Evolutionary conservation across 75 land plant species (phyloP).

Genomic region (Isoetes taiwanensis): DNA sequence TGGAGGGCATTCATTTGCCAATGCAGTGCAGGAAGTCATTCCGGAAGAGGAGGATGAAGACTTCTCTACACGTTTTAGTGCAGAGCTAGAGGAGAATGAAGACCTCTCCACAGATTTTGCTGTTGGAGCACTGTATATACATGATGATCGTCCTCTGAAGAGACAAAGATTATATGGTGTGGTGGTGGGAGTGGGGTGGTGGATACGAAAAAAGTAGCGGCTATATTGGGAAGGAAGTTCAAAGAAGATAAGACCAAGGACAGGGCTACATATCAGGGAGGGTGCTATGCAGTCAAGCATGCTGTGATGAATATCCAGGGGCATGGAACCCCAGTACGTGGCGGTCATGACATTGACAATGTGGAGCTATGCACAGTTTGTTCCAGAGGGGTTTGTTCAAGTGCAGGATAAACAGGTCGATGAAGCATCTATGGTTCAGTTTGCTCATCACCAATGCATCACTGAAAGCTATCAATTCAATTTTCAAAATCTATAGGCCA

Average conservation of each 20-base stretch:
- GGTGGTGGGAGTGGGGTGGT: background rate
- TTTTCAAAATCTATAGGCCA: no score
- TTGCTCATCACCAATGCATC: background rate
- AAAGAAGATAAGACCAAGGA: background rate
- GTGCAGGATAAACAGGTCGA: background rate
- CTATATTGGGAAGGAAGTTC: background rate
- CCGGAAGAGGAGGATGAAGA: slow-evolving; percentile 2
- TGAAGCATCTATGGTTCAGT: background rate
- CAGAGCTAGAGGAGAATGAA: background rate
- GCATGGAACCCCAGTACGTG: slow-evolving; percentile 2
- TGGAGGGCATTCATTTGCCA: background rate
- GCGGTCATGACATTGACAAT: background rate
- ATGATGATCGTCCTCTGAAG: background rate
- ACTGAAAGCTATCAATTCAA: no score
- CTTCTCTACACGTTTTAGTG: background rate
- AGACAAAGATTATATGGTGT: no score
- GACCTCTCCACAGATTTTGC: background rate
- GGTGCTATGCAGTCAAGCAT: slow-evolving; percentile 6
- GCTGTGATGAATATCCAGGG: background rate
- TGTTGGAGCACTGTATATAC: background rate
- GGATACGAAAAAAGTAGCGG: background rate
- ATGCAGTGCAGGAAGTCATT: background rate
- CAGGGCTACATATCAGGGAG: background rate
- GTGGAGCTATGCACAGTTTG: background rate
- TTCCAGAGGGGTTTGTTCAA: slow-evolving; percentile 1